A percentile compares a stretch with the other conserved stretches of the same genome.
These are phyloP conservation scores for Aspergillus pseudotamarii DNA, from an alignment of 2,329 filamentous ascomycete genomes.

Conservation along the genomic window DNA sequence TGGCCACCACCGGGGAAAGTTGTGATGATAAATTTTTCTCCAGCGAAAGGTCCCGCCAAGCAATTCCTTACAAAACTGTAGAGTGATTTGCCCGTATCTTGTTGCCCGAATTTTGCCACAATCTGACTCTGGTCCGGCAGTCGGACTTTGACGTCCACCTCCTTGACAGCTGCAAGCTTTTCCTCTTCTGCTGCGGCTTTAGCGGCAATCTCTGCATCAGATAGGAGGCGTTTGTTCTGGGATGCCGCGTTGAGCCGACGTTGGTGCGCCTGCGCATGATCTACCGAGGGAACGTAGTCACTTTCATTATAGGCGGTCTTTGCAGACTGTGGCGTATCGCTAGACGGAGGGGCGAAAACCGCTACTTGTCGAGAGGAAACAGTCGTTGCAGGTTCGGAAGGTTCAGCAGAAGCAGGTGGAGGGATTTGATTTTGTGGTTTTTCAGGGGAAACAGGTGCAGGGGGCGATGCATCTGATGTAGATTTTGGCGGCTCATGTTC, in stretches of 20 bases:
- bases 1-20: conserved; percentile 48
- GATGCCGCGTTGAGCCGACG: conserved; percentile 74
- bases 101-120: conserved; percentile 68
- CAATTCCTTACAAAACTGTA: conserved; percentile 74
- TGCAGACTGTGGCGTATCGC: conserved; percentile 75
- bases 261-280: conserved; percentile 81
- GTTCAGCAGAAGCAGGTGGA: conserved; percentile 23
- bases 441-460: conserved; percentile 12
- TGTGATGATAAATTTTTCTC: conserved; percentile 72
- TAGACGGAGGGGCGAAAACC: conserved; percentile 77
- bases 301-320: conserved; percentile 66
- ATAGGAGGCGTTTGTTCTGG: conserved; percentile 76
- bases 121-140: conserved; percentile 85
- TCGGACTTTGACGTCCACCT: conserved; percentile 75
- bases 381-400: conserved; percentile 26
- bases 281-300: conserved; percentile 80
- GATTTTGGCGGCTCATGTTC: conserved; percentile 17
- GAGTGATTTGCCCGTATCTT: conserved; percentile 70
- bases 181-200: conserved; percentile 67
- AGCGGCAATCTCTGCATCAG: conserved; percentile 78
- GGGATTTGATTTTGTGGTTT: conserved; percentile 18
- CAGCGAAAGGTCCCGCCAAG: conserved; percentile 60
- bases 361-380: conserved; percentile 56
- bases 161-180: conserved; percentile 66
- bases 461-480: conserved; percentile 10